phyloP scores from a whole-genome alignment of 805 yeast species.

The Metschnikowia matae region DNA sequence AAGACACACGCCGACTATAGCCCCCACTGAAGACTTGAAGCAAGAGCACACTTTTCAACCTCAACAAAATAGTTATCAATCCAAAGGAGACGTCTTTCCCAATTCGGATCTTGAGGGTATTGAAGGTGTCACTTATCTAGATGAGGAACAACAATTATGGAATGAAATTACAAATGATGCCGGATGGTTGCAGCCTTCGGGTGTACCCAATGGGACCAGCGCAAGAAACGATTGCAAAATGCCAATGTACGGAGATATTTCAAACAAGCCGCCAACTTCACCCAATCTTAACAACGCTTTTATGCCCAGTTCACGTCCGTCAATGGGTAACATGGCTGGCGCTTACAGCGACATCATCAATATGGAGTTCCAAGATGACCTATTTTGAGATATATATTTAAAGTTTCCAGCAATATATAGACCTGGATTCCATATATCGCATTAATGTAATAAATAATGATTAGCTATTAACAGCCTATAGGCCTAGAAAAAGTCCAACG shows the following conservation, averaged over 20 bases:
- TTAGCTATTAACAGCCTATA: slow-evolving; percentile 1
- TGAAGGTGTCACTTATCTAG: slow-evolving; percentile 39
- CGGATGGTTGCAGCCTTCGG: slow-evolving; percentile 52
- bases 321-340: slow-evolving; percentile 18
- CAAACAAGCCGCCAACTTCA: not conserved
- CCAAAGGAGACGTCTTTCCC: slow-evolving; percentile 28
- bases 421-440: not conserved
- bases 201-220: slow-evolving; percentile 7
- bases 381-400: not conserved
- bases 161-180: slow-evolving; percentile 75
- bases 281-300: not conserved
- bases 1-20: slow-evolving; percentile 18
- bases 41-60: slow-evolving; percentile 13
- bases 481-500: slow-evolving; percentile 27
- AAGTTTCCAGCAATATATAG: not conserved
- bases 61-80: not conserved
- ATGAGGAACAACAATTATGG: slow-evolving; percentile 58
- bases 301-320: slow-evolving; percentile 5
- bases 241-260: slow-evolving; percentile 2
- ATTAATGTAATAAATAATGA: slow-evolving; percentile 2
- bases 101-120: slow-evolving; percentile 39
- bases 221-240: slow-evolving; percentile 5
- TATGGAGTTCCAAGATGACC: slow-evolving; percentile 31
- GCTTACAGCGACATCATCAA: slow-evolving; percentile 38
- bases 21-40: slow-evolving; percentile 18